Evolutionary conservation across 148 eudicot species (phyloP).

Genomic region (Silene latifolia): DNA sequence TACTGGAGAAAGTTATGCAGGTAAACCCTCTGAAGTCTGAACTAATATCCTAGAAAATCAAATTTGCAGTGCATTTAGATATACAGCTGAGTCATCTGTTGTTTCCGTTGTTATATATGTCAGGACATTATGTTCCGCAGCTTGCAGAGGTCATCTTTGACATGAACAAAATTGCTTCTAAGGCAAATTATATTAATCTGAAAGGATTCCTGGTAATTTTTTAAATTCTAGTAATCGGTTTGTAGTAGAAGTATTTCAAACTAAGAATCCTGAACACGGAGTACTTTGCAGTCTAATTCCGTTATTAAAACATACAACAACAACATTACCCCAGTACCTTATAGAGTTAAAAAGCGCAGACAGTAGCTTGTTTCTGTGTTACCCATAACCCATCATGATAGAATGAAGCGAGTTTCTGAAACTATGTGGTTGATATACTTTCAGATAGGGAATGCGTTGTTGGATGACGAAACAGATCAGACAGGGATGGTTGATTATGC

Average conservation of each 20-base stretch:
- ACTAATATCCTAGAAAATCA: too few species aligned
- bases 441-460: conserved; percentile 75
- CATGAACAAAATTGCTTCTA: conserved; percentile 44
- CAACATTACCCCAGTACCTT: too few species aligned
- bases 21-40: conserved; percentile 26
- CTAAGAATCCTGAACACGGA: too few species aligned
- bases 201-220: conserved; percentile 75
- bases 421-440: conserved; percentile 6
- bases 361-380: too few species aligned
- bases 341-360: too few species aligned
- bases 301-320: background rate
- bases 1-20: conserved; percentile 90
- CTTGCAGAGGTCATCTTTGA: conserved; percentile 61
- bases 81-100: background rate
- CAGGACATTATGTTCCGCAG: conserved; percentile 67
- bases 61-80: background rate
- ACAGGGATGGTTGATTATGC: conserved; percentile 82
- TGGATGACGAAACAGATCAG: conserved; percentile 81
- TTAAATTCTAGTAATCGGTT: background rate
- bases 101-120: conserved; percentile 6
- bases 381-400: too few species aligned
- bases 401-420: background rate
- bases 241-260: too few species aligned
- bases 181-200: conserved; percentile 50
- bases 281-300: background rate